Evolutionary conservation across 2,329 filamentous ascomycete species (phyloP), one percentile per base, ranked within the genome.

Genomic region (Neofusicoccum laricinum): DNA sequence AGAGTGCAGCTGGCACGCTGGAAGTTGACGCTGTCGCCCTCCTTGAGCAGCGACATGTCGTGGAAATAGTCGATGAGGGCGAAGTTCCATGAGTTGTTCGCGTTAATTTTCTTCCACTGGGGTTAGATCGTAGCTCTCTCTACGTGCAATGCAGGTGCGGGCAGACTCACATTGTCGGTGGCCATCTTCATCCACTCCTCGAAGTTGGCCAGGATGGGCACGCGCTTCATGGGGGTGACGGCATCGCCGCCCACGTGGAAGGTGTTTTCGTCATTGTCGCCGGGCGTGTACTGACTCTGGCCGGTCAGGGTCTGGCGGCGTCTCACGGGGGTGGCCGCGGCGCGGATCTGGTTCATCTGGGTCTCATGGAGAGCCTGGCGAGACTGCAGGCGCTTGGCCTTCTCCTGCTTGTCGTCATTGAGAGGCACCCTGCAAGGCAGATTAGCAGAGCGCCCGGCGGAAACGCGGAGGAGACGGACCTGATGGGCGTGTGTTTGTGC

Each of bases 151-250:
- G 17, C 40, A 6, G 25, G 25, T 15, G n/a, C 30, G 19, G 38
- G 14, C 4, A 3, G 15, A 63, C 68, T 57, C 72, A 77, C 76
- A 72, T 99, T 99, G 81, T 99, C 95, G 15, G 95, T 98, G 2
- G 95, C 95, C 93, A 99, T 96, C 84, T 98, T 99, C 93, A 99
- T 98, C 95, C 94, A 98, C 76, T 99, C 95, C 77, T 99, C 95
- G 72, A 98, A 99, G 79, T 99, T 99, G 73, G 95, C 95, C 63
- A 99, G 83, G 71, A 99, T 90, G 1, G 95, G 95, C 32, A 97
- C 70, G 66, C 93, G 90, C 84, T 97, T 97, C 90, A 96, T 94
- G 62, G 94, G 95, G 66, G 95, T 97, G 62, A 96, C 90, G 41
- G 90, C 91, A 67, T 84, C 87, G 36, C 91, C 90, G 65, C 86